A percentile compares a stretch with the other conserved stretches of the same genome.
Evolutionary conservation across 129 eudicot genomes (phyloP).

Genomic region (Erigeron canadensis): DNA sequence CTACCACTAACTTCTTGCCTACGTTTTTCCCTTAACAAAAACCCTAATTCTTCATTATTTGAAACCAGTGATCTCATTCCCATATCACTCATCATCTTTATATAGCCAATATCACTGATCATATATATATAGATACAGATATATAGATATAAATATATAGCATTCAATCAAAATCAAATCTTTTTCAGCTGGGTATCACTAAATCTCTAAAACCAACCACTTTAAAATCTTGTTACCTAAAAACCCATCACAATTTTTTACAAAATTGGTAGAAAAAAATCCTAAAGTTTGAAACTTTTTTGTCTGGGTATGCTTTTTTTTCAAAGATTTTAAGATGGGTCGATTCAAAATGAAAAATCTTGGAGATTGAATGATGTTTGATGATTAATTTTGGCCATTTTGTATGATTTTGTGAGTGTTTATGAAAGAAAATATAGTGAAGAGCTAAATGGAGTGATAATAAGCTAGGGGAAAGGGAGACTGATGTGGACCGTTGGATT

Average conservation of each 20-base stretch:
- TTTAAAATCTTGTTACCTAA: constrained; percentile 6
- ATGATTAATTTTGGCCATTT: constrained; percentile 27
- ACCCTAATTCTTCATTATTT: constrained; percentile 57
- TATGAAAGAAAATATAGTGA: constrained; percentile 26
- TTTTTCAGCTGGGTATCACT: constrained; percentile 11
- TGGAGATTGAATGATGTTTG: constrained; percentile 15
- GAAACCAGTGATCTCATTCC: constrained; percentile 61
- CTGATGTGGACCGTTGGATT: constrained; percentile 56
- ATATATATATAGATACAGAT: constrained; percentile 5
- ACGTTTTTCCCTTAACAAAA: constrained; percentile 58
- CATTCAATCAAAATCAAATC: constrained; percentile 28
- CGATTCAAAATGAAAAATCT: constrained; percentile 4
- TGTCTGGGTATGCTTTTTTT: constrained; percentile 8
- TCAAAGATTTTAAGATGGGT: background rate
- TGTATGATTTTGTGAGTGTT: constrained; percentile 20
- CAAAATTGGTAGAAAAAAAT: background rate
- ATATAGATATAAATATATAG: background rate
- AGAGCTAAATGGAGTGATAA: constrained; percentile 42
- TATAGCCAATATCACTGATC: constrained; percentile 59
- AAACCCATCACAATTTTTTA: constrained; percentile 15
- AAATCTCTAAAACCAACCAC: constrained; percentile 12
- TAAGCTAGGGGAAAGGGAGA: constrained; percentile 37
- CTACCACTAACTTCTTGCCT: constrained; percentile 40
- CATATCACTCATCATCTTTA: constrained; percentile 64
- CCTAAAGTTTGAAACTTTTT: constrained; percentile 2